These are phyloP conservation scores for Phoenix roebelenii DNA, from an alignment of 176 grass and related monocot species.

Conservation along the genomic window DNA sequence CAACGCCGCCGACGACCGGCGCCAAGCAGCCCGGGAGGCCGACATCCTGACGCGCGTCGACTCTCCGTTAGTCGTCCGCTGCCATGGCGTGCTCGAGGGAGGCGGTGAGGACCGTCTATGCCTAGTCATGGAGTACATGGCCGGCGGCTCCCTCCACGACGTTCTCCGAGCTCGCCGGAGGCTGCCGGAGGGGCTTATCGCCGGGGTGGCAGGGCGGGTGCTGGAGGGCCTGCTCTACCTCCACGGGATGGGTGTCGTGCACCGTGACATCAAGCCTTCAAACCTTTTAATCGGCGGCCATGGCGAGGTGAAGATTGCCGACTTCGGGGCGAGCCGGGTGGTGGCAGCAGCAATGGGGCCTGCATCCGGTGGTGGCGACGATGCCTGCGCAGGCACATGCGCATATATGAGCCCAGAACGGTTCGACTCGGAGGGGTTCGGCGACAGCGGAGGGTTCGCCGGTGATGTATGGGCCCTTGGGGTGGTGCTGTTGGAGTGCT, in stretches of 20 bases:
- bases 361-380: background rate
- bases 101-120: background rate
- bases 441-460: conserved; percentile 2
- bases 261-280: conserved; percentile 42
- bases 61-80: conserved; percentile 21
- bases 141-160: conserved; percentile 21
- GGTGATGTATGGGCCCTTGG: conserved; percentile 31
- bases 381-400: conserved; percentile 10
- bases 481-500: conserved; percentile 31
- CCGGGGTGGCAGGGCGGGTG: conserved; percentile 16
- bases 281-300: conserved; percentile 25
- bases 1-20: background rate
- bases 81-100: conserved; percentile 14
- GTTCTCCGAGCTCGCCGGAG: conserved; percentile 8
- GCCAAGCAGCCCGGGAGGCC: conserved; percentile 15
- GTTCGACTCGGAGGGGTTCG: conserved; percentile 31
- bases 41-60: conserved; percentile 16
- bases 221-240: conserved; percentile 26
- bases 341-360: background rate
- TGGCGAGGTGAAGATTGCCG: conserved; percentile 14
- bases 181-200: conserved; percentile 19
- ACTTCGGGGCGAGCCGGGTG: conserved; percentile 22
- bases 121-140: conserved; percentile 26
- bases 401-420: conserved; percentile 35
- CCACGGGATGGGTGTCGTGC: conserved; percentile 32